Percentiles rank a stretch among this genome's conserved stretches.
phyloP scores from a whole-genome alignment of 2,329 filamentous ascomycete genomes.

The Fusarium caatingaense region DNA sequence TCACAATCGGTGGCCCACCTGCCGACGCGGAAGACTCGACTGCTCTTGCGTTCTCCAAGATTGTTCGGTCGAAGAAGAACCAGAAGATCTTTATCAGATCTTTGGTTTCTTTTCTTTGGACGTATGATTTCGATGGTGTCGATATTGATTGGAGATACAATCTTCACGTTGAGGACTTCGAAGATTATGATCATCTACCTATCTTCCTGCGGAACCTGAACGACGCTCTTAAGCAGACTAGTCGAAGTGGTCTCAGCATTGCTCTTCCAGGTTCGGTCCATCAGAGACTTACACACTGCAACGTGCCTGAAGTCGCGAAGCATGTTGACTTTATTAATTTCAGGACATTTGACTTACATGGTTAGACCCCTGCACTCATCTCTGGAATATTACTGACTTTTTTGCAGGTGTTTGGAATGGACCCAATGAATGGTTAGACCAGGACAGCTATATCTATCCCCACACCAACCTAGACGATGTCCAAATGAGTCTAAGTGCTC shows the following conservation, averaged over 20 bases:
- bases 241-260: constrained; percentile 3
- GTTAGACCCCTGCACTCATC: accelerated
- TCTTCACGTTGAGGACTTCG: constrained; percentile 52
- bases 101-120: constrained; percentile 26
- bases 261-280: constrained; percentile 40
- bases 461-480: constrained; percentile 32
- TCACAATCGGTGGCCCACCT: constrained; percentile 54
- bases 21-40: constrained; percentile 53
- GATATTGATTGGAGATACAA: constrained; percentile 30
- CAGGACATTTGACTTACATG: constrained; percentile 32
- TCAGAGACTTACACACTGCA: constrained; percentile 39
- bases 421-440: too few relatives aligned
- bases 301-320: constrained; percentile 4
- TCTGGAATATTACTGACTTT: too few relatives aligned
- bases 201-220: constrained; percentile 36
- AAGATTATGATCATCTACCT: constrained; percentile 52
- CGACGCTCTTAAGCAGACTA: constrained; percentile 33
- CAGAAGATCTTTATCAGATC: constrained; percentile 10
- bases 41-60: constrained; percentile 40
- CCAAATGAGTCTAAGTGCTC: not conserved
- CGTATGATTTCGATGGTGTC: constrained; percentile 36
- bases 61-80: not conserved
- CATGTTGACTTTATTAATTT: constrained; percentile 47
- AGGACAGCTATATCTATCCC: constrained; percentile 7
- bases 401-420: not conserved